Percentiles rank a stretch among this genome's conserved stretches.
Evolutionary conservation across 306 rosid genomes (phyloP).

Genomic region (Acmispon strigosus): DNA sequence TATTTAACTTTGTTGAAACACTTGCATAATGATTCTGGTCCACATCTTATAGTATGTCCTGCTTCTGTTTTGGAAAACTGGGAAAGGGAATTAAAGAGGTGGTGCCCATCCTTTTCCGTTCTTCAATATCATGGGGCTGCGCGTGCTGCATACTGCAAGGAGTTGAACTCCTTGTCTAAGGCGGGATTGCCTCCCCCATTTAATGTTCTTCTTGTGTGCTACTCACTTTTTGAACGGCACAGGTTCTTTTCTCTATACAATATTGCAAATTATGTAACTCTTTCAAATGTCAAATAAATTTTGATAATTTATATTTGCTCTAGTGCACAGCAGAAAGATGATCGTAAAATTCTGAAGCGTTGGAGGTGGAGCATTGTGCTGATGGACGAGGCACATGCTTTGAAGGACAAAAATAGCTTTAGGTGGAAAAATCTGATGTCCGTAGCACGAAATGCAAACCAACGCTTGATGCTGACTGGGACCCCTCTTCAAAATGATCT

Average conservation of each 20-base stretch:
- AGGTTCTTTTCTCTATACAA: constrained; percentile 42
- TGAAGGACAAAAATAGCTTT: constrained; percentile 87
- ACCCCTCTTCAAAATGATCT: constrained; percentile 96
- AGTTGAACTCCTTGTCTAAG: constrained; percentile 76
- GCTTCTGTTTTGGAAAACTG: constrained; percentile 99
- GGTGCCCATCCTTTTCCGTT: constrained; percentile 89
- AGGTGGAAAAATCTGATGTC: constrained; percentile 96
- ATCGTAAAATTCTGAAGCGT: constrained; percentile 83
- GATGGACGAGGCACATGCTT: constrained; percentile 99
- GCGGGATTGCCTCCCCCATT: constrained; percentile 84
- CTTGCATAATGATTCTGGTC: constrained; percentile 84
- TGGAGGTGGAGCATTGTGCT: constrained; percentile 98
- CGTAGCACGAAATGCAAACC: constrained; percentile 88
- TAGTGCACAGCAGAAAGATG: constrained; percentile 97
- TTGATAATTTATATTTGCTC: constrained; percentile 31
- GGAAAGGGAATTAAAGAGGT: constrained; percentile 88
- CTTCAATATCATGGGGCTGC: constrained; percentile 86
- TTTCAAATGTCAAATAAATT: constrained; percentile 7
- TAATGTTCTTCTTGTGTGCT: constrained; percentile 94
- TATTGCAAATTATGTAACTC: neutral
- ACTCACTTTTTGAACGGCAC: constrained; percentile 96
- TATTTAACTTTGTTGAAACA: constrained; percentile 74
- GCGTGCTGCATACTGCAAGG: constrained; percentile 66
- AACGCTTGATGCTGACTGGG: constrained; percentile 95
- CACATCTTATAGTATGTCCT: constrained; percentile 96